These are phyloP conservation scores for Rachicladosporium sp. DNA, from an alignment of 2,329 filamentous ascomycete genomes.

Conservation along the genomic window DNA sequence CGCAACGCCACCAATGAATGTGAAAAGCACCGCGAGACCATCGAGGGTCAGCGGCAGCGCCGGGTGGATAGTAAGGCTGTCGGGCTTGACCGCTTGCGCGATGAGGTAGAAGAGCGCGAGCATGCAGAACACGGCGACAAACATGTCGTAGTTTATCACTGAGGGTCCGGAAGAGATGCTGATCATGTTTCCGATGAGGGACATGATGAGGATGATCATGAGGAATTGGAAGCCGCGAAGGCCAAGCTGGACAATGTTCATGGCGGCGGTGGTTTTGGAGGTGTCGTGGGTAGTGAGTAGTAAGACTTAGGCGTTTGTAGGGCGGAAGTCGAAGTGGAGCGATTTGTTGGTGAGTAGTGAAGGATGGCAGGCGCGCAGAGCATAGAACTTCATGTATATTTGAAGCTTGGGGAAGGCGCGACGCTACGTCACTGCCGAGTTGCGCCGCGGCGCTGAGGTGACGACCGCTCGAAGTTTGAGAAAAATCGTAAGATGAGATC, in stretches of 20 bases:
- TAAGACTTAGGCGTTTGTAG: constrained; percentile 2
- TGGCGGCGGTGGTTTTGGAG: constrained; percentile 4
- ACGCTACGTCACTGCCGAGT: neutral
- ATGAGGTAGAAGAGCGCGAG: constrained; percentile 53
- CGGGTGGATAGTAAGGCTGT: constrained; percentile 38
- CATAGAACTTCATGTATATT: neutral
- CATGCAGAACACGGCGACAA: constrained; percentile 55
- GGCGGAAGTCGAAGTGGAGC: neutral
- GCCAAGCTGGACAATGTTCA: constrained; percentile 15
- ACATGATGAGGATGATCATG: constrained; percentile 48
- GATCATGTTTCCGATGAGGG: constrained; percentile 52
- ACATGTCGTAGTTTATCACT: constrained; percentile 53
- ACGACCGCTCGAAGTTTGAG: neutral
- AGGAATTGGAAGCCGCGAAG: constrained; percentile 37
- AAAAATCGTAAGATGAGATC: too few relatives aligned
- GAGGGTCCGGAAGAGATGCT: constrained; percentile 33
- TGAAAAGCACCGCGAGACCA: constrained; percentile 50
- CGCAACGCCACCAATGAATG: constrained; percentile 57
- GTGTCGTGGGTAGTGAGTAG: constrained; percentile 1
- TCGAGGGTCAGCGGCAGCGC: constrained; percentile 46
- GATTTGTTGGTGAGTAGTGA: neutral
- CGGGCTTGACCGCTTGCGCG: constrained; percentile 39
- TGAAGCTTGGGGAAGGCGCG: neutral
- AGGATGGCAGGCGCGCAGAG: neutral
- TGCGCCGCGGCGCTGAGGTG: neutral